Percentiles rank a stretch among this genome's conserved stretches.
These are phyloP conservation scores for Carex littledalei DNA, from an alignment of 176 grass and related monocot genomes.

Conservation along the genomic window DNA sequence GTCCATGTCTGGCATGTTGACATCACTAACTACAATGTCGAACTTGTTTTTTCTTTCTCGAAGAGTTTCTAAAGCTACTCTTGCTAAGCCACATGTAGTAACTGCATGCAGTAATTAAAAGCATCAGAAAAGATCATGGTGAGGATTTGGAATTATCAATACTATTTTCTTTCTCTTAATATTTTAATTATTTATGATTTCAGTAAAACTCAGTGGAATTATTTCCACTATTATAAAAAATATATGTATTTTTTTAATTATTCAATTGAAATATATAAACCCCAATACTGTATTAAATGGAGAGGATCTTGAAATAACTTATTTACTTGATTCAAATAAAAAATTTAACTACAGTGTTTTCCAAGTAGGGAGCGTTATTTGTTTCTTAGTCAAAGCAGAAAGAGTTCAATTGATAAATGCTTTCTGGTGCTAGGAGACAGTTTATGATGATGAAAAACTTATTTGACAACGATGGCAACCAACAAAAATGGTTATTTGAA, in stretches of 20 bases:
- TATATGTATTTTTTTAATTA: no score
- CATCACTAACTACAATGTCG: slow-evolving; percentile 99
- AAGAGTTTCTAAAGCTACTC: slow-evolving; percentile 70
- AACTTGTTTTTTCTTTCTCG: slow-evolving; percentile 81
- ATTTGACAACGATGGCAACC: background rate
- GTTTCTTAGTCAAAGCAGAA: background rate
- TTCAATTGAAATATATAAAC: background rate
- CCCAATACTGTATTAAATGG: no score
- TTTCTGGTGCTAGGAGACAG: background rate
- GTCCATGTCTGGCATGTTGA: slow-evolving; percentile 99
- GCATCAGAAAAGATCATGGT: slow-evolving; percentile 8
- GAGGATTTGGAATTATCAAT: slow-evolving; percentile 1
- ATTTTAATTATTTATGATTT: background rate
- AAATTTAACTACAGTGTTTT: no score
- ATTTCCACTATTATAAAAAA: no score
- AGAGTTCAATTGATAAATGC: background rate
- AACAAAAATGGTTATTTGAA: background rate
- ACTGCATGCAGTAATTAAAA: slow-evolving; percentile 32
- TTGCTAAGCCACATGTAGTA: slow-evolving; percentile 81
- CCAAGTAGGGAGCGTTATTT: background rate
- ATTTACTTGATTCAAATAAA: no score
- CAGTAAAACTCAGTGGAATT: no score
- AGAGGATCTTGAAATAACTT: background rate
- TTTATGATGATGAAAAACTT: background rate
- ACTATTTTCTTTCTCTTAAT: background rate